These are phyloP conservation scores for Dissoconium aciculare DNA, from an alignment of 2,329 filamentous ascomycete species.

Conservation along the genomic window DNA sequence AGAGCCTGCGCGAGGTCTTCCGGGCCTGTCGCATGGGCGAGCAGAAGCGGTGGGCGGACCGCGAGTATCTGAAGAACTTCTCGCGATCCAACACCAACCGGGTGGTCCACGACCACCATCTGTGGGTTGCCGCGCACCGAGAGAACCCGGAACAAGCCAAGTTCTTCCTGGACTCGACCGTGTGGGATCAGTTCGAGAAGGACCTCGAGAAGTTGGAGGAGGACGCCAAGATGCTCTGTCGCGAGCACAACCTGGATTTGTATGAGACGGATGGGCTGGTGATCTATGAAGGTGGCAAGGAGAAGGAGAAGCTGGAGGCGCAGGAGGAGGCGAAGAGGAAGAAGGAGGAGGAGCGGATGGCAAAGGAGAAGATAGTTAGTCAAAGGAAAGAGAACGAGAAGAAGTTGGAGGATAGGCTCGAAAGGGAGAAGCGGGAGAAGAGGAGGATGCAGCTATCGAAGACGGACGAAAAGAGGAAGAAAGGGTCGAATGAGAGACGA, in stretches of 20 bases:
- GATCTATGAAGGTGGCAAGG: conserved; percentile 13
- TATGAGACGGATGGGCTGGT: conserved; percentile 12
- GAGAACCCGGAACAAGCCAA: conserved; percentile 7
- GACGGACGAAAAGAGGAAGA: too few species aligned
- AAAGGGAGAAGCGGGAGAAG: too few species aligned
- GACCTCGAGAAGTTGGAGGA: conserved; percentile 12
- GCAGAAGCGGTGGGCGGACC: background rate
- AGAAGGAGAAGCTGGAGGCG: conserved; percentile 3
- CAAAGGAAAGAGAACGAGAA: too few species aligned
- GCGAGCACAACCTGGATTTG: conserved; percentile 18
- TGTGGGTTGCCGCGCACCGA: conserved; percentile 2
- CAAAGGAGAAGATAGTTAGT: too few species aligned
- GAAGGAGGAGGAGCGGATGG: conserved; percentile 1
- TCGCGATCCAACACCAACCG: background rate
- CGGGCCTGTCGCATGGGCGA: conserved; percentile 11
- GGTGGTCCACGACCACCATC: conserved; percentile 5
- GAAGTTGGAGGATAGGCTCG: too few species aligned
- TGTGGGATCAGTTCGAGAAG: conserved; percentile 17
- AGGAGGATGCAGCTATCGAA: too few species aligned
- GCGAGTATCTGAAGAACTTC: background rate
- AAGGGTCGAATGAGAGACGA: too few species aligned
- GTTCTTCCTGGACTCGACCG: conserved; percentile 14
- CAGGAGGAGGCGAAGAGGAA: too few species aligned
- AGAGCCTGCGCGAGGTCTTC: conserved; percentile 15
- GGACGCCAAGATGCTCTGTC: conserved; percentile 18